phyloP scores from a whole-genome alignment of 2,329 filamentous ascomycete species.

The Pseudogymnoascus verrucosus region DNA sequence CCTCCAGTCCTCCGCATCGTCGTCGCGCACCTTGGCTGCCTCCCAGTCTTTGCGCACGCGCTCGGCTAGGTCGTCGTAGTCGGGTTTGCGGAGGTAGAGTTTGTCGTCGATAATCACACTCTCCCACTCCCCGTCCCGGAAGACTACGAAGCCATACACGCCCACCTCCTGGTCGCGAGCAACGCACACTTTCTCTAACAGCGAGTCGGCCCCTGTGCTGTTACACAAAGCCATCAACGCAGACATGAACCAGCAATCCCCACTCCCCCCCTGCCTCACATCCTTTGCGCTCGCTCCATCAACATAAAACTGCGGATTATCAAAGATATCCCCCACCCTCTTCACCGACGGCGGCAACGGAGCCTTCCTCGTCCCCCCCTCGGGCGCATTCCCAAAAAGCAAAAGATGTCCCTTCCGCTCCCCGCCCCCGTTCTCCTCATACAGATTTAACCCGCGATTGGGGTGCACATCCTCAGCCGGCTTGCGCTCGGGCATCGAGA shows the following conservation, averaged over 20 bases:
- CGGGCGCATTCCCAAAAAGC: conserved; percentile 6
- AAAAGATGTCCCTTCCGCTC: background rate
- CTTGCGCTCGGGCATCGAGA: conserved; percentile 8
- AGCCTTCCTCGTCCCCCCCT: conserved; percentile 12
- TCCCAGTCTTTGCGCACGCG: conserved; percentile 17
- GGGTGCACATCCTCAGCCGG: background rate
- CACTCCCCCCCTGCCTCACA: conserved; percentile 68
- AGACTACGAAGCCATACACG: conserved; percentile 85
- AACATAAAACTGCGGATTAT: conserved; percentile 67
- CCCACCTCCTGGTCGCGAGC: conserved; percentile 49
- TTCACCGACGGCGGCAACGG: conserved; percentile 35
- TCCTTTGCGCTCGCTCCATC: conserved; percentile 70
- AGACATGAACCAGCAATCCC: conserved; percentile 83
- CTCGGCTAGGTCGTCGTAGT: conserved; percentile 70
- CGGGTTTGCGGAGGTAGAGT: conserved; percentile 70
- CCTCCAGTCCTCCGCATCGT: conserved; percentile 48
- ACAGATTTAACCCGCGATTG: background rate
- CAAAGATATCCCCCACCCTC: conserved; percentile 67
- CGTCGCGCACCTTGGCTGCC: conserved; percentile 33
- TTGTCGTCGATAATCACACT: conserved; percentile 88
- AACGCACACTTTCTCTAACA: conserved; percentile 39
- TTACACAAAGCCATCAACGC: conserved; percentile 63
- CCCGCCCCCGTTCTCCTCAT: background rate
- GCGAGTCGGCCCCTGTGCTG: conserved; percentile 31
- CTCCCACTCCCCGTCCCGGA: conserved; percentile 81